Percentiles rank a stretch among this genome's conserved stretches.
These are phyloP conservation scores for Colletotrichum melonis DNA, from an alignment of 2,329 filamentous ascomycete species.

Conservation along the genomic window DNA sequence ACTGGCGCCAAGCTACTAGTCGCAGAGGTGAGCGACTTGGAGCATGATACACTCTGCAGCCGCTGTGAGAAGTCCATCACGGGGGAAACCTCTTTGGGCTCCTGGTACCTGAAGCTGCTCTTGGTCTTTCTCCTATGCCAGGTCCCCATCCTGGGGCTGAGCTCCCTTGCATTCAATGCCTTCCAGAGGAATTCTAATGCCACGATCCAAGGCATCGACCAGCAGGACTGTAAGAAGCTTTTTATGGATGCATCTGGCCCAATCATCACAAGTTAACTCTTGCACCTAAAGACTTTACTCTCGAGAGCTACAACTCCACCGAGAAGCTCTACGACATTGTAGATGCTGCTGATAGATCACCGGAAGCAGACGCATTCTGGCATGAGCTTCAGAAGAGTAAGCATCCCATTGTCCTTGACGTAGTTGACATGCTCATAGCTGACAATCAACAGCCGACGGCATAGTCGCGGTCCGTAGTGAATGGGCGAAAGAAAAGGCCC, in stretches of 20 bases:
- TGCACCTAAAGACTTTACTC: background rate
- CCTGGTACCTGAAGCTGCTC: background rate
- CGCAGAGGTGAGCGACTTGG: background rate
- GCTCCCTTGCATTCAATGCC: background rate
- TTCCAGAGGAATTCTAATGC: background rate
- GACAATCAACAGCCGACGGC: background rate
- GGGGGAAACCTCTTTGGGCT: background rate
- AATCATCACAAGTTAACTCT: background rate
- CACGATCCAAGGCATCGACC: background rate
- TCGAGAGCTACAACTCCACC: background rate
- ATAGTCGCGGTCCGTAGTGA: background rate
- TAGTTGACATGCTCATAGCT: background rate
- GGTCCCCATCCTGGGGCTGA: background rate
- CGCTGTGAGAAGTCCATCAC: background rate
- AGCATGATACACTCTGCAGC: background rate
- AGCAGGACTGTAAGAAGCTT: background rate
- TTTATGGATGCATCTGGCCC: accelerated
- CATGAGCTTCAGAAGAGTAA: background rate
- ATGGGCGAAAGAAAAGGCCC: background rate
- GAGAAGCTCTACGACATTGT: background rate
- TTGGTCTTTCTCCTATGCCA: background rate
- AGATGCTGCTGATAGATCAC: background rate
- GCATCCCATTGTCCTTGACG: background rate
- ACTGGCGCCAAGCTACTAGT: background rate
- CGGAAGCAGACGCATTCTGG: background rate